These are phyloP conservation scores for Heterobasidion annosum DNA, from an alignment of 1,284 basidiomycete species.

Conservation along the genomic window DNA sequence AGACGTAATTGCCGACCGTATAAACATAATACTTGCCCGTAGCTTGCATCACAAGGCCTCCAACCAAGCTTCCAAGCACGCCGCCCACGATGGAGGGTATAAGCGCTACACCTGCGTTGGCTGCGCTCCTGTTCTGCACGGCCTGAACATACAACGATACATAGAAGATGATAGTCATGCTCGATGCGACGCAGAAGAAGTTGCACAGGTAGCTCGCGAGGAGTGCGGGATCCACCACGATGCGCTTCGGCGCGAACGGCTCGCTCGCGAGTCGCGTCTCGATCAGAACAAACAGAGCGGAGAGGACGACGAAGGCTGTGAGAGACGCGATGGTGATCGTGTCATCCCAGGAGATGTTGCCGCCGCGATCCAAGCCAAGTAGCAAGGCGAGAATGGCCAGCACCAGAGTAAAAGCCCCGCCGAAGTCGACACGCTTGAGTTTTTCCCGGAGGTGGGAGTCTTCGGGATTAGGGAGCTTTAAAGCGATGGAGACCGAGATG, in stretches of 20 bases:
- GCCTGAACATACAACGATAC: constrained; percentile 51
- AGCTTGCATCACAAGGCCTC: constrained; percentile 45
- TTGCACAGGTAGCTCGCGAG: constrained; percentile 50
- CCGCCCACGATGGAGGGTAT: constrained; percentile 36
- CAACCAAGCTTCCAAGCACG: constrained; percentile 38
- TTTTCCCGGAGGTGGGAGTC: constrained; percentile 31
- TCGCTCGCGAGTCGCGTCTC: constrained; percentile 41
- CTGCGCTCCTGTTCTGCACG: constrained; percentile 34
- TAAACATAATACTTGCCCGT: constrained; percentile 49
- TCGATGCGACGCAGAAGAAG: constrained; percentile 40
- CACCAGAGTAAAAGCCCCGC: constrained; percentile 42
- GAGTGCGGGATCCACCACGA: constrained; percentile 39
- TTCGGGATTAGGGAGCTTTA: constrained; percentile 35
- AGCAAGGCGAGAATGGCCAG: constrained; percentile 43
- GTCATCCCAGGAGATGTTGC: constrained; percentile 47
- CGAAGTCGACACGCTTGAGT: constrained; percentile 49
- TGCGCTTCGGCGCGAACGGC: constrained; percentile 48
- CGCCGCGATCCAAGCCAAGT: constrained; percentile 46
- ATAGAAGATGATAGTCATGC: constrained; percentile 41
- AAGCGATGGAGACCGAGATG: constrained; percentile 35
- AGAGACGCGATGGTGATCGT: constrained; percentile 19
- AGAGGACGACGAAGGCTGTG: constrained; percentile 11
- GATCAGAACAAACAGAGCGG: constrained; percentile 18
- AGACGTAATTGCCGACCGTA: constrained; percentile 32
- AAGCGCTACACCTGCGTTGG: constrained; percentile 40